These are phyloP conservation scores for Vitis amurensis DNA, from an alignment of 164 flowering plant genomes.

Conservation along the genomic window DNA sequence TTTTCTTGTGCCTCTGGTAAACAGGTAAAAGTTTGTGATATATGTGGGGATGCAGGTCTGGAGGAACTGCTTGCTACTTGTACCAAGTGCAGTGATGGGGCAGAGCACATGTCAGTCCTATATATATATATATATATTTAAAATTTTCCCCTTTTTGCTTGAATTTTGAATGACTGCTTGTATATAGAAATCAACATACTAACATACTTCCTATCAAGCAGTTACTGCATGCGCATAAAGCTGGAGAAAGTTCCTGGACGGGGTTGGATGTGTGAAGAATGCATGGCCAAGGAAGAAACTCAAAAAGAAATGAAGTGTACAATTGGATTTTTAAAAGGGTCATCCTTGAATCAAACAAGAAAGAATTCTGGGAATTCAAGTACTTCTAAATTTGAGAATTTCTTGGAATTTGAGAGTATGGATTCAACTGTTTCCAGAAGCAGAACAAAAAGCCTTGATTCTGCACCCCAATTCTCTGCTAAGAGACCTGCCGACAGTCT, in stretches of 20 bases:
- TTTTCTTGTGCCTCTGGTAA: not conserved
- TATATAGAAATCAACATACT: not conserved
- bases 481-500: slow-evolving; percentile 38
- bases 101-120: slow-evolving; percentile 76
- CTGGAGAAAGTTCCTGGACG: slow-evolving; percentile 62
- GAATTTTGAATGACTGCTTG: not conserved
- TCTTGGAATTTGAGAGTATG: slow-evolving; percentile 26
- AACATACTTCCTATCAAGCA: slow-evolving; percentile 21
- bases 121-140: no score
- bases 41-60: slow-evolving; percentile 86
- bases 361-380: not conserved
- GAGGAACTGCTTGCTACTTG: slow-evolving; percentile 74
- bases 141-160: not conserved
- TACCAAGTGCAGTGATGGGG: slow-evolving; percentile 79
- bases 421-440: slow-evolving; percentile 16
- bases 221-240: slow-evolving; percentile 77
- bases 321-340: not conserved
- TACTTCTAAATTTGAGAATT: not conserved
- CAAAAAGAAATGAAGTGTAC: slow-evolving; percentile 32
- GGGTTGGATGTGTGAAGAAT: slow-evolving; percentile 82
- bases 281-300: slow-evolving; percentile 39
- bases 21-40: slow-evolving; percentile 88
- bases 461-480: slow-evolving; percentile 17
- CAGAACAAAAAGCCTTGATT: slow-evolving; percentile 12
- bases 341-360: slow-evolving; percentile 18